Conservation (phyloP, 805 yeast genomes). For the Barnettozyma salicaria region DNA sequence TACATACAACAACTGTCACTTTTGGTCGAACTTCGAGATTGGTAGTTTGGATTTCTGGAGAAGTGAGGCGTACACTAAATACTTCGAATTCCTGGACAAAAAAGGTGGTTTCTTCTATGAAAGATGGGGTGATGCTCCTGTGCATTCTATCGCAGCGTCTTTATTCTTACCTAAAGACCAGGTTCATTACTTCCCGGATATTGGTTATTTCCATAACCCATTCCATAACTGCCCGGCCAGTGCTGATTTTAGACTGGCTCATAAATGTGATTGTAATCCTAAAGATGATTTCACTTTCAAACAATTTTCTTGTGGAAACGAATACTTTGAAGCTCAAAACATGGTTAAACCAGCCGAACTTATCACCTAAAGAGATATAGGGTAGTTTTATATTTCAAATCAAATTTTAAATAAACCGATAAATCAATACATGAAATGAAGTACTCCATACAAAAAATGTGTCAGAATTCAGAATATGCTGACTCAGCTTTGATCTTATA, state of each 20-base stretch:
- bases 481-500: too few relatives aligned
- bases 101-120: slow-evolving; percentile 81
- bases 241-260: slow-evolving; percentile 48
- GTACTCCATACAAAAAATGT: too few relatives aligned
- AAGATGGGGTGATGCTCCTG: slow-evolving; percentile 93
- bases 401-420: too few relatives aligned
- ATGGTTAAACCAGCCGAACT: slow-evolving; percentile 58
- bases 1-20: slow-evolving; percentile 70
- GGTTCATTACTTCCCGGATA: slow-evolving; percentile 66
- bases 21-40: slow-evolving; percentile 77
- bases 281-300: slow-evolving; percentile 72
- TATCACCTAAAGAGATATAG: too few relatives aligned
- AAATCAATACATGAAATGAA: too few relatives aligned
- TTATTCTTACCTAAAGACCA: slow-evolving; percentile 51
- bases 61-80: slow-evolving; percentile 49
- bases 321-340: slow-evolving; percentile 50
- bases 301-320: slow-evolving; percentile 67
- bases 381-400: too few relatives aligned
- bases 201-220: slow-evolving; percentile 77
- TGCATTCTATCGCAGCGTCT: slow-evolving; percentile 72
- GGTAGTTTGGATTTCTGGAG: slow-evolving; percentile 71
- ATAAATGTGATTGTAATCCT: slow-evolving; percentile 73
- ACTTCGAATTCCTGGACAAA: slow-evolving; percentile 57
- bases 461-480: too few relatives aligned
- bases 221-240: slow-evolving; percentile 77